Base-by-base conservation (phyloP, 495 filamentous ascomycete species). In the Lophiotrema nucula region DNA sequence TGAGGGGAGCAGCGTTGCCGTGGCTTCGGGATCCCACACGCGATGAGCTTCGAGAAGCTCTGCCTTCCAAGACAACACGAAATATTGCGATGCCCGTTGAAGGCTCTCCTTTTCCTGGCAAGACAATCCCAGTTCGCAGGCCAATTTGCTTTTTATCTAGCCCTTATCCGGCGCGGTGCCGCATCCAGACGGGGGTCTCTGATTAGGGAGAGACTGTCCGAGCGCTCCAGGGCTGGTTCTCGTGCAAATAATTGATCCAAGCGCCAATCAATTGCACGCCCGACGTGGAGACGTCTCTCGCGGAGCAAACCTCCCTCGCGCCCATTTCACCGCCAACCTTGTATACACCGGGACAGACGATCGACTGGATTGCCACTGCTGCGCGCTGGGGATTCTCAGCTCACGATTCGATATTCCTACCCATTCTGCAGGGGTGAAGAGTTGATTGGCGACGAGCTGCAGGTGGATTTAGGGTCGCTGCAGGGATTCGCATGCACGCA, bases 211-310 rank as follows among this genome's bases (percentile, higher is more conserved):
- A 51, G 47, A 31, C n/a, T 6, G 28, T 51, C 47, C 47, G 47
- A 51, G 47, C 47, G n/a, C n/a, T n/a, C n/a, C n/a, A n/a, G n/a
- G n/a, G n/a, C n/a, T n/a, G n/a, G n/a, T n/a, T n/a, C n/a, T n/a
- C n/a, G 3, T 37, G 8, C 31, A n/a, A 22, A 51, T 26, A 51
- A 38, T 38, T 10, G 22, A 39, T 18, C 47, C 47, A 37, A 51
- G 31, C 28, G 31, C 47, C 28, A 51, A 51, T 51, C 47, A 51
- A 25, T 11, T 15, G 4, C n/a, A n/a, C n/a, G n/a, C n/a, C n/a
- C n/a, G n/a, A n/a, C n/a, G 23, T 26, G 22, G 23, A 21, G 8
- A 15, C 46, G 23, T 27, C 16, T 5, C 3, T 8, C 12, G 23
- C 6, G 6, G 2, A 16, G 8, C 8, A 15, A 48, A n/a, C 26